Conservation (phyloP, 805 yeast genomes). For the Zygosaccharomyces bailii region DNA sequence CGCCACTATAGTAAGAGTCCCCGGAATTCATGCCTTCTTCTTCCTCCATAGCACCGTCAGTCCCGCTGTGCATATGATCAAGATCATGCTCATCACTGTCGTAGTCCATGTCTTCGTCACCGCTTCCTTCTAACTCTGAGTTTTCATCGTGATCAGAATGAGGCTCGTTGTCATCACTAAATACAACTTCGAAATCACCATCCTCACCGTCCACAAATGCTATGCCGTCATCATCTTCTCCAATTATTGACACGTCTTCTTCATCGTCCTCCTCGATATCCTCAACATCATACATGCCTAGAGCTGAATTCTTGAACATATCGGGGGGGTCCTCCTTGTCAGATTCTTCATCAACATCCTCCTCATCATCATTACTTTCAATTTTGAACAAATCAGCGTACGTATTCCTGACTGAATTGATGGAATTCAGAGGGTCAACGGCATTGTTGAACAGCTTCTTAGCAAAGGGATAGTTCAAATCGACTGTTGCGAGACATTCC, state of each 20-base stretch:
- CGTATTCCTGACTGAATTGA: constrained; percentile 55
- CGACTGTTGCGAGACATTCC: constrained; percentile 58
- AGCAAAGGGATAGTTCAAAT: constrained; percentile 68
- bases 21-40: constrained; percentile 33
- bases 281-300: constrained; percentile 89
- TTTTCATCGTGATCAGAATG: constrained; percentile 26
- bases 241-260: constrained; percentile 47
- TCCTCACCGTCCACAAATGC: constrained; percentile 38
- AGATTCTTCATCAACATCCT: constrained; percentile 54
- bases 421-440: constrained; percentile 53
- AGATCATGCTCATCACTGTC: constrained; percentile 32
- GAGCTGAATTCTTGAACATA: constrained; percentile 78
- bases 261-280: constrained; percentile 62
- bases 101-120: constrained; percentile 17
- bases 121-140: constrained; percentile 21
- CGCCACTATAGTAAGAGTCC: constrained; percentile 24
- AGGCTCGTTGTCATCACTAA: constrained; percentile 35
- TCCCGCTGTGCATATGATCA: constrained; percentile 32
- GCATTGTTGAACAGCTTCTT: constrained; percentile 56
- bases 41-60: constrained; percentile 28
- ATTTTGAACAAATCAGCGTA: constrained; percentile 57
- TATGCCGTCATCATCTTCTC: constrained; percentile 41
- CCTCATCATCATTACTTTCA: constrained; percentile 56
- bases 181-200: constrained; percentile 36
- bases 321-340: constrained; percentile 76